Base-by-base conservation (phyloP, 352 stramenopile genomes). In the Phytophthora pini region DNA sequence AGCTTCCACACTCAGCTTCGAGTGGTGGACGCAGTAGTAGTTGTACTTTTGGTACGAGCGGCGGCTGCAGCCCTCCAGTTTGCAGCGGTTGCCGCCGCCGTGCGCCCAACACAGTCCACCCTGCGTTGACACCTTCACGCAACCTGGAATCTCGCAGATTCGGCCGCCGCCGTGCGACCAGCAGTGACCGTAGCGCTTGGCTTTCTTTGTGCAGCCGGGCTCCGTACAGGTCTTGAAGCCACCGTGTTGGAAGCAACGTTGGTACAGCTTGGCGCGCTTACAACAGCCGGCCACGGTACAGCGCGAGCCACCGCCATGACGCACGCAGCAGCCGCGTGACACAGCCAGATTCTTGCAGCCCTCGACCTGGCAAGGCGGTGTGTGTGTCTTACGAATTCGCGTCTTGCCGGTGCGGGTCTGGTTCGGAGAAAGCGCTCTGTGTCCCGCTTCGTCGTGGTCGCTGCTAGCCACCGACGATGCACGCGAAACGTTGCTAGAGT, bases 111-210 rank as follows among this genome's bases (percentile, higher is more conserved):
- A 91, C 13, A 86, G 64, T 0, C 82, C 82, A 34, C 79, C 75
- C 20, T 86, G 79, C 4, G 79, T 86, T 26, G 80, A 85, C 38
- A 86, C 79, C 59, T 88, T 89, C 54, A 56, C 63, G 68, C 82
- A 91, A 4, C 70, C 71, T 7, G 72, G 74, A 13, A 79, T 59
- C 29, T 86, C 73, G 44, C 83, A 92, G 59, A 87, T 85, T 48
- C 66, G 74, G 32, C 83, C 83, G 54, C 83, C 83, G 44, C 80
- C 80, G 47, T 91, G 82, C 27, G 82, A 87, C 74, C 80, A 89
- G 67, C 82, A 91, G 60, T 86, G 77, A 29, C 82, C 82, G 61
- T 87, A 87, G 2, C 80, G 80, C 67, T 89, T 89, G 55, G 82
- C 78, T 55, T 87, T 87, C 55, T 77, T 74, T 31, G 56, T 78